A percentile compares a stretch with the other conserved stretches of the same genome.
These are phyloP conservation scores for Tylopilus orsonianus DNA, from an alignment of 1,284 basidiomycete genomes.

Conservation along the genomic window DNA sequence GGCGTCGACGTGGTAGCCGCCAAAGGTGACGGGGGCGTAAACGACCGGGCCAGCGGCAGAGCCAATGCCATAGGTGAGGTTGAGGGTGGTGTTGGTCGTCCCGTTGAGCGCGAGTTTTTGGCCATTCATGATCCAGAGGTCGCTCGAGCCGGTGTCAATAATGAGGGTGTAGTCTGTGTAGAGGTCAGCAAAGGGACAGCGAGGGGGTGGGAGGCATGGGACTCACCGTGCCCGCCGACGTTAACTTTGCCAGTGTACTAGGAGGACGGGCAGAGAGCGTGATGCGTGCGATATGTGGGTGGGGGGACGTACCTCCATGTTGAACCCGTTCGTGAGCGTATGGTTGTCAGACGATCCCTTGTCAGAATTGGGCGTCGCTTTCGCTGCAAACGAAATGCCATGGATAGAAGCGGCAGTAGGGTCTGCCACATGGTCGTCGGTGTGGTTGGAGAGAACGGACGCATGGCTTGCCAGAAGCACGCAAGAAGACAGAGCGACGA, in stretches of 20 bases:
- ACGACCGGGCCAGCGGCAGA: constrained; percentile 28
- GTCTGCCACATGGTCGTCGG: not conserved
- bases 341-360: constrained; percentile 27
- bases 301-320: constrained; percentile 27
- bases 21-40: constrained; percentile 26
- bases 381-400: constrained; percentile 24
- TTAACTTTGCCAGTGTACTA: constrained; percentile 34
- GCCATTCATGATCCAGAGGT: constrained; percentile 26
- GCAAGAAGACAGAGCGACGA: constrained; percentile 15
- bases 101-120: constrained; percentile 23
- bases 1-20: constrained; percentile 25
- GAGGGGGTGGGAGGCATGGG: not conserved
- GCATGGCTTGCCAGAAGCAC: constrained; percentile 37
- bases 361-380: constrained; percentile 15
- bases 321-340: constrained; percentile 25
- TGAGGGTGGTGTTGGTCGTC: constrained; percentile 26
- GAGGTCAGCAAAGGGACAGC: not conserved
- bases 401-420: constrained; percentile 11
- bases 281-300: not conserved
- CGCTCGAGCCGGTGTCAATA: constrained; percentile 33
- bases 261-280: not conserved
- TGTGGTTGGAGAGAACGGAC: constrained; percentile 14
- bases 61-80: constrained; percentile 34
- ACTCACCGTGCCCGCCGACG: constrained; percentile 30
- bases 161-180: constrained; percentile 31